Conservation (phyloP, 2,329 filamentous ascomycete genomes). For the Rutstroemia sp. region DNA sequence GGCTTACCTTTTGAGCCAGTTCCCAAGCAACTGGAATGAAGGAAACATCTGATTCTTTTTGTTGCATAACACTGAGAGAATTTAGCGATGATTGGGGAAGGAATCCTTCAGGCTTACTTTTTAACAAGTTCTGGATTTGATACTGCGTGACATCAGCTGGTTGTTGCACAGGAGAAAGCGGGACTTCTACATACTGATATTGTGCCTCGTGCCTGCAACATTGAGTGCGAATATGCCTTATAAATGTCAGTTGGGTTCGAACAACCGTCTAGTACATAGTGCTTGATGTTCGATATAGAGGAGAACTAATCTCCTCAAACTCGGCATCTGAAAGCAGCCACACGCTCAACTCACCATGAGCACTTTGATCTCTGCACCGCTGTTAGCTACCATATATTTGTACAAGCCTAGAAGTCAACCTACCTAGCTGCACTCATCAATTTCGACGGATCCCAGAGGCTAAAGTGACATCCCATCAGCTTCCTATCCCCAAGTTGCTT, state of each 20-base stretch:
- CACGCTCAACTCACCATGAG: slow-evolving; percentile 15
- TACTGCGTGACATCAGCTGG: slow-evolving; percentile 12
- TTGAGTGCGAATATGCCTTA: slow-evolving; percentile 22
- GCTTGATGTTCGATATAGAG: too few species aligned
- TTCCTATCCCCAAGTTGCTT: background rate
- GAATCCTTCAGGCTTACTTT: slow-evolving; percentile 9
- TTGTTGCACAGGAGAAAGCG: background rate
- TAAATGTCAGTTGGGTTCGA: background rate
- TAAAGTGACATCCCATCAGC: slow-evolving; percentile 13
- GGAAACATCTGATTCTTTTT: slow-evolving; percentile 20
- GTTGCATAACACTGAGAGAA: slow-evolving; percentile 17
- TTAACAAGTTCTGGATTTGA: slow-evolving; percentile 20
- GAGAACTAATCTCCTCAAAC: background rate
- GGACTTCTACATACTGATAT: slow-evolving; percentile 19
- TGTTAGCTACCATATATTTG: background rate
- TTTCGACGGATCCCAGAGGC: slow-evolving; percentile 19
- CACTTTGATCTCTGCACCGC: slow-evolving; percentile 19
- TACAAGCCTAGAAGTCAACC: background rate
- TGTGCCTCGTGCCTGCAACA: slow-evolving; percentile 21
- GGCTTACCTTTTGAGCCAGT: slow-evolving; percentile 16
- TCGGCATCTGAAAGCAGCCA: background rate
- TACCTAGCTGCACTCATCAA: slow-evolving; percentile 22
- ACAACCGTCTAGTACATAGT: background rate
- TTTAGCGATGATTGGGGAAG: slow-evolving; percentile 4
- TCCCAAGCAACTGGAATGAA: slow-evolving; percentile 17